Evolutionary conservation across 1,284 basidiomycete genomes (phyloP), one percentile per base, ranked within the genome.

Genomic region (Tylopilus orsonianus): DNA sequence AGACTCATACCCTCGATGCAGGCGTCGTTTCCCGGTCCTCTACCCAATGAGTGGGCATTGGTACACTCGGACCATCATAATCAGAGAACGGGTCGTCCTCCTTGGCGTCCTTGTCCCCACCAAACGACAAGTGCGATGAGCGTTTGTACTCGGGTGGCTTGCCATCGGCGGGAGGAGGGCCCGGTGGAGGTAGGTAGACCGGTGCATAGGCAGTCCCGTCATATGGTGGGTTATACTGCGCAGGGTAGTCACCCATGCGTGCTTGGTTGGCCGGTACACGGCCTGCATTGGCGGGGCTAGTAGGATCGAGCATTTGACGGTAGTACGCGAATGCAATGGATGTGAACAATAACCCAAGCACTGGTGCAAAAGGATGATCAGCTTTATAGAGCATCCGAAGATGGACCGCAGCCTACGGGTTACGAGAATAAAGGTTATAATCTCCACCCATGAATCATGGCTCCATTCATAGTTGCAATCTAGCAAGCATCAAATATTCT

Each of bases 261-360:
- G 46, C 41, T 46, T 63, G 62, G 41, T 61, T 58, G 5, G 59
- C 54, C 8, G 72, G 69, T 13, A 64, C 49, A 20, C 68, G 71
- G 12, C 57, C 59, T 35, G 68, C 51, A 57, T 70, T 72, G n/a
- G 54, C 72, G 44, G 63, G 62, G 20, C 71, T 72, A 5, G 66
- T 57, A 0, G 88, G 87, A 62, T 91, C 85, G 24, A 80, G 73
- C 8, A 80, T 61, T 69, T 92, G 89, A 20, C 81, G 80, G 62
- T 85, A 83, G 70, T 83, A 92, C 8, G 74, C 72, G 59, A 84
- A 83, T 1, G 81, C 77, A 54, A 87, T 65, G 42, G 77, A 56
- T 30, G 78, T 74, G 71, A 89, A 87, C 45, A 88, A 61, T 18
- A 73, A 53, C 46, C 81, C 71, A 33, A 83, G 58, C 41, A 78